Evolutionary conservation across 805 yeast genomes (phyloP).

Genomic region (Ogataea philodendri): DNA sequence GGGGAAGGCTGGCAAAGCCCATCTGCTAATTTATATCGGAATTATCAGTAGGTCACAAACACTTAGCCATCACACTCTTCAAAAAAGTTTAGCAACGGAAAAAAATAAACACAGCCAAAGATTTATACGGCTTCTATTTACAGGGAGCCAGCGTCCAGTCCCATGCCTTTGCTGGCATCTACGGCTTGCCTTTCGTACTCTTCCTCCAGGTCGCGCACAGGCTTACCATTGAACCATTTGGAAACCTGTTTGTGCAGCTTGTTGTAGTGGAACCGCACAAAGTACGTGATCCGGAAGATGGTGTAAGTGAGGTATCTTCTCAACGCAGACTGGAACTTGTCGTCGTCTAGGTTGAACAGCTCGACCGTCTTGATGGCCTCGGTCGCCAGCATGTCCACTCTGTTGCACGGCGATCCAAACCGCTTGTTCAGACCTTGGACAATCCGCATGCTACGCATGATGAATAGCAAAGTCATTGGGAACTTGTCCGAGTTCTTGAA

Average conservation of each 20-base stretch:
- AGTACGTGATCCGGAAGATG: constrained; percentile 26
- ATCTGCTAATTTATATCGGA: constrained; percentile 12
- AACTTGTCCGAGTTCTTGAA: constrained; percentile 61
- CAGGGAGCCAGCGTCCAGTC: too few relatives aligned
- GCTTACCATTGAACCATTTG: constrained; percentile 21
- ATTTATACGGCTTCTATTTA: constrained; percentile 8
- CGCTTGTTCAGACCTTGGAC: constrained; percentile 65
- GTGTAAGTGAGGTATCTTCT: constrained; percentile 20
- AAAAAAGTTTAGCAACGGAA: constrained; percentile 2
- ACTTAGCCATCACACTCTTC: constrained; percentile 5
- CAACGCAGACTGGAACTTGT: constrained; percentile 10
- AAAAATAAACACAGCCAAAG: constrained; percentile 4
- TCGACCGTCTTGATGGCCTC: constrained; percentile 43
- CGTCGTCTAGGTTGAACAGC: constrained; percentile 14
- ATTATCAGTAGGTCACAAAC: constrained; percentile 4
- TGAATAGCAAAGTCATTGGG: constrained; percentile 63
- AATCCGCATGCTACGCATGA: constrained; percentile 72
- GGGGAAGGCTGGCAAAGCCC: constrained; percentile 25
- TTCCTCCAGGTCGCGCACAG: constrained; percentile 43
- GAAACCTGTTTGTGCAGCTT: constrained; percentile 12
- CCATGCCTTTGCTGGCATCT: constrained; percentile 42
- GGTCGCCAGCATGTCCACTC: constrained; percentile 59
- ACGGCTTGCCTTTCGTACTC: constrained; percentile 43
- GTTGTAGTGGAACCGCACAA: constrained; percentile 25
- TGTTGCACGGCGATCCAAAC: constrained; percentile 72